A percentile compares a stretch with the other conserved stretches of the same genome.
These are phyloP conservation scores for Phyllosticta citribraziliensis DNA, from an alignment of 2,329 filamentous ascomycete species.

Conservation along the genomic window DNA sequence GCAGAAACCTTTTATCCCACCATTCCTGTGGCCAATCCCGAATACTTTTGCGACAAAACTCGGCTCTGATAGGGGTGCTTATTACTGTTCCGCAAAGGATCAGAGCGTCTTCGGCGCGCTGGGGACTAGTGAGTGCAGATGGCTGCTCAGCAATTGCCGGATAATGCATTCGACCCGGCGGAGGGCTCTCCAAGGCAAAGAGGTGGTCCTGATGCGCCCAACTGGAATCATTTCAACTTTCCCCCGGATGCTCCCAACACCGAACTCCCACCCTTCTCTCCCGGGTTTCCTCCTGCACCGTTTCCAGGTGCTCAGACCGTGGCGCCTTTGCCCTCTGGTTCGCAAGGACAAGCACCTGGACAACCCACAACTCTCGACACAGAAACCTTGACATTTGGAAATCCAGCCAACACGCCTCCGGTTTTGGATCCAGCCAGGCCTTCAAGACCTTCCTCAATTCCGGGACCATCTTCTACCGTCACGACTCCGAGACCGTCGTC, in stretches of 20 bases:
- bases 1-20: background rate
- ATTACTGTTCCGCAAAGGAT: background rate
- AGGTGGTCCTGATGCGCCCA: background rate
- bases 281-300: background rate
- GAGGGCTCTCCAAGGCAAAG: background rate
- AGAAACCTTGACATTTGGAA: background rate
- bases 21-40: background rate
- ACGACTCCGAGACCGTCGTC: background rate
- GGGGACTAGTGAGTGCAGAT: background rate
- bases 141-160: background rate
- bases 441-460: background rate
- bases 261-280: background rate
- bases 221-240: background rate
- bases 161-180: background rate
- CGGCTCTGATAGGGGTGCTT: background rate
- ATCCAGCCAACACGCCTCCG: background rate
- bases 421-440: background rate
- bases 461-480: background rate
- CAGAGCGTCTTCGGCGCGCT: background rate
- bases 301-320: background rate
- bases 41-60: background rate
- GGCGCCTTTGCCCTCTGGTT: background rate
- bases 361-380: background rate
- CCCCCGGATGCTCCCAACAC: background rate
- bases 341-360: background rate